Conservation (phyloP, 2,329 filamentous ascomycete species). For the Elsinoe ampelina region DNA sequence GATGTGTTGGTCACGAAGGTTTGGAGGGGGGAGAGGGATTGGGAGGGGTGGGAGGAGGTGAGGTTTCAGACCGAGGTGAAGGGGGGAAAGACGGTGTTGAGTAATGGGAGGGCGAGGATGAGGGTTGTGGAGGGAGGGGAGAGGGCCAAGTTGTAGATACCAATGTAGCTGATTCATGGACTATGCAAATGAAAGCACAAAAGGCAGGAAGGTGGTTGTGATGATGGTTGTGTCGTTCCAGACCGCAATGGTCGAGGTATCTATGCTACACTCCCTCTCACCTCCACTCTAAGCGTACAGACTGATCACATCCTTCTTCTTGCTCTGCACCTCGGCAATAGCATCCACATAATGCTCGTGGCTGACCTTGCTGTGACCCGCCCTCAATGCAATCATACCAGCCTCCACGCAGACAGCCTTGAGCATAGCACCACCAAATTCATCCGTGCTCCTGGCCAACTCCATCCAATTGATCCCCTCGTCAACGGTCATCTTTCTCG, state of each 20-base stretch:
- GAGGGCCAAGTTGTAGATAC: conserved; percentile 50
- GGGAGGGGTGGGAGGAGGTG: conserved; percentile 66
- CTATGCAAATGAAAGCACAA: background rate
- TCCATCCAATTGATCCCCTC: conserved; percentile 92
- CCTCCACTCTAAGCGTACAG: conserved; percentile 16
- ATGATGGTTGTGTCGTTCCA: background rate
- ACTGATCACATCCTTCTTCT: conserved; percentile 68
- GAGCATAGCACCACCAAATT: conserved; percentile 94
- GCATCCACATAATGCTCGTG: conserved; percentile 99
- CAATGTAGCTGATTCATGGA: background rate
- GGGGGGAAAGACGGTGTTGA: conserved; percentile 74
- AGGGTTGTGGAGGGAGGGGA: conserved; percentile 46
- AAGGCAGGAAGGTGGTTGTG: background rate
- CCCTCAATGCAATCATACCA: conserved; percentile 94
- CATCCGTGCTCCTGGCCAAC: conserved; percentile 89
- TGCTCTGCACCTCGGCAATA: conserved; percentile 85
- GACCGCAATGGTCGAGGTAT: conserved; percentile 5
- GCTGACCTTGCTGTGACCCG: conserved; percentile 90
- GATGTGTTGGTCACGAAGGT: conserved; percentile 73
- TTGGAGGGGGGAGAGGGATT: conserved; percentile 62
- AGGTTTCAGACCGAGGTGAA: conserved; percentile 70
- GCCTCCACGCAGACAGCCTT: conserved; percentile 99
- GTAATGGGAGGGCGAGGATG: conserved; percentile 74
- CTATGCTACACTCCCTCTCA: background rate
- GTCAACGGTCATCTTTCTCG: conserved; percentile 95